Evolutionary conservation across 2,329 filamentous ascomycete species (phyloP), one percentile per base, ranked within the genome.

Genomic region (Venturia carpophila): DNA sequence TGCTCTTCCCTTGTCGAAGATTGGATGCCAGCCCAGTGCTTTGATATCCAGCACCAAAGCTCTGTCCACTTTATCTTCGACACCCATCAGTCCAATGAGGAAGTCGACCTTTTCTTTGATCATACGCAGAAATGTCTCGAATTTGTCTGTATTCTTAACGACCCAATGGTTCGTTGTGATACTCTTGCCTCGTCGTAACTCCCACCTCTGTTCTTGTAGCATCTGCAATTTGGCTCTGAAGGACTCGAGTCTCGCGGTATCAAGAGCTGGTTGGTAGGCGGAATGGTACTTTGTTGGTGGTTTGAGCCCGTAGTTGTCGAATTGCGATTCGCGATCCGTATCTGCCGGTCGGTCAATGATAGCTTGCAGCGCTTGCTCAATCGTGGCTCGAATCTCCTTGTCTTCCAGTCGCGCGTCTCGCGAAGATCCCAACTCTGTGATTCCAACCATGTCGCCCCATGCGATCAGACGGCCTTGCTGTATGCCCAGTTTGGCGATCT

Each of bases 381-480:
- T 71, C 42, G 74, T 73, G 6, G 72, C 71, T 62, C 78, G 72
- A 27, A 73, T 71, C 0, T 68, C 69, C 9, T 73, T 69, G 3
- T 80, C 73, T 65, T 80, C 78, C 15, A 80, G 71, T 43, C 76
- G 69, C 6, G 74, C 56, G 70, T 81, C 77, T 43, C 79, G 71
- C 55, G 74, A 74, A 3, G 78, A 72, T 64, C 79, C 78, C 5
- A 78, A 77, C 63, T 80, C 79, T 24, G 74, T 75, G 37, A 81
- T 76, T 30, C 79, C 79, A 13, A 80, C 73, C 5, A 75, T 75
- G 69, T 79, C 77, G n/a, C 78, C 79, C 73, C 78, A 80, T 66
- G 79, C 79, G 65, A 81, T 71, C 58, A 81, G 73, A 34, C 79
- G 73, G 45, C 77, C 77, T 69, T 81, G 79, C 68, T 80, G 76